These are phyloP conservation scores for Saprolegnia parasitica DNA, from an alignment of 352 stramenopile genomes.

Conservation along the genomic window DNA sequence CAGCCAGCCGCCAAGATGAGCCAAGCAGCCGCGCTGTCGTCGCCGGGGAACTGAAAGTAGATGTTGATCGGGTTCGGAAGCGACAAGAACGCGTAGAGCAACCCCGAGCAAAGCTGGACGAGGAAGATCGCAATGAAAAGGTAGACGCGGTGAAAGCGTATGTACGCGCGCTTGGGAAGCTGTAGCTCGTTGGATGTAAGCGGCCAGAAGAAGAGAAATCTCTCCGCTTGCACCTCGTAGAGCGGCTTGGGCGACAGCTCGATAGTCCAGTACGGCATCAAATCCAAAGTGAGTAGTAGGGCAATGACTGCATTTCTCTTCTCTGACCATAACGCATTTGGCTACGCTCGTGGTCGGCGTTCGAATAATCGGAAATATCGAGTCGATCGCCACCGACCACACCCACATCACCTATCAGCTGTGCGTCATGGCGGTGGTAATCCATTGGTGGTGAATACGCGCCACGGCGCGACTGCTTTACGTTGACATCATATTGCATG, in stretches of 20 bases:
- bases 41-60: constrained; percentile 12
- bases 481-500: too few relatives aligned
- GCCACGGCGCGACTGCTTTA: too few relatives aligned
- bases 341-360: too few relatives aligned
- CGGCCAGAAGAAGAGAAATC: constrained; percentile 3
- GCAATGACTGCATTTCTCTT: too few relatives aligned
- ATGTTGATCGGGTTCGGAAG: constrained; percentile 17
- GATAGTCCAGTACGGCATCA: constrained; percentile 22
- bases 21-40: neutral
- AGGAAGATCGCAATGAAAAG: constrained; percentile 12
- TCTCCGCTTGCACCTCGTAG: constrained; percentile 5
- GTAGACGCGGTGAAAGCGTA: constrained; percentile 8
- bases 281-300: neutral
- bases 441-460: too few relatives aligned
- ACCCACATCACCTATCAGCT: too few relatives aligned
- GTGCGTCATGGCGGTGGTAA: too few relatives aligned
- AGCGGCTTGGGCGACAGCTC: constrained; percentile 13
- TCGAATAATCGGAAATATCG: too few relatives aligned
- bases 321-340: too few relatives aligned
- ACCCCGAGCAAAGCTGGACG: constrained; percentile 25
- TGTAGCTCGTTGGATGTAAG: neutral
- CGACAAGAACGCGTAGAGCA: constrained; percentile 19
- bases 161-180: neutral
- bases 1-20: constrained; percentile 13
- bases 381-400: too few relatives aligned